Percentiles rank a stretch among this genome's conserved stretches.
Conservation (phyloP, 148 eudicot species). For the Simmondsia chinensis region DNA sequence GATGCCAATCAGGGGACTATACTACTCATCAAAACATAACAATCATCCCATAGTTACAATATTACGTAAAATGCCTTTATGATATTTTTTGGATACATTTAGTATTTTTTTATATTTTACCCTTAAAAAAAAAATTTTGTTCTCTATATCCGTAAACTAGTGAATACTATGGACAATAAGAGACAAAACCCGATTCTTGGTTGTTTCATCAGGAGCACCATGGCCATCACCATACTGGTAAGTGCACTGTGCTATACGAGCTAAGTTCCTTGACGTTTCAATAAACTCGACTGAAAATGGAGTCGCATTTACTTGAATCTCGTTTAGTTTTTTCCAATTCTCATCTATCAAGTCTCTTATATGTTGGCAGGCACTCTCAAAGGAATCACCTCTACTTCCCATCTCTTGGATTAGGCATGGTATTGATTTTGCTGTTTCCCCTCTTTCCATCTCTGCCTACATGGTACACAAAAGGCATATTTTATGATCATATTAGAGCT, state of each 20-base stretch:
- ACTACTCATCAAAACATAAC: no score
- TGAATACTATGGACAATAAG: constrained; percentile 22
- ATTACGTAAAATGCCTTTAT: no score
- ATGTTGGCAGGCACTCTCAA: constrained; percentile 15
- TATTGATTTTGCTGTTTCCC: constrained; percentile 23
- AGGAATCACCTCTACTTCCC: constrained; percentile 10
- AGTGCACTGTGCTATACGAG: constrained; percentile 12
- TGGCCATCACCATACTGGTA: constrained; percentile 34
- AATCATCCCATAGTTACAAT: no score
- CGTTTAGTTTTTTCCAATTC: constrained; percentile 22
- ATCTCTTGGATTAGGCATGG: constrained; percentile 13
- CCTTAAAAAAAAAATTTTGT: no score
- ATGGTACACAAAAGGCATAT: no score
- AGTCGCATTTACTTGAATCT: neutral
- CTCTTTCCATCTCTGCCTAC: constrained; percentile 27
- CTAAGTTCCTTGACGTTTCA: constrained; percentile 15
- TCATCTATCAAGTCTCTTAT: constrained; percentile 15
- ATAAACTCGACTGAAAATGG: constrained; percentile 6
- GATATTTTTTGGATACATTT: no score
- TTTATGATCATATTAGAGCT: no score
- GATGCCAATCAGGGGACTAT: no score
- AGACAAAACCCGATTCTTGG: constrained; percentile 8
- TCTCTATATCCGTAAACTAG: no score
- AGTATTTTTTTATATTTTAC: no score
- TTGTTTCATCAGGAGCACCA: constrained; percentile 15